A percentile compares a stretch with the other conserved stretches of the same genome.
Conservation (phyloP, 2,329 filamentous ascomycete species). For the Beauveria medogensis region DNA sequence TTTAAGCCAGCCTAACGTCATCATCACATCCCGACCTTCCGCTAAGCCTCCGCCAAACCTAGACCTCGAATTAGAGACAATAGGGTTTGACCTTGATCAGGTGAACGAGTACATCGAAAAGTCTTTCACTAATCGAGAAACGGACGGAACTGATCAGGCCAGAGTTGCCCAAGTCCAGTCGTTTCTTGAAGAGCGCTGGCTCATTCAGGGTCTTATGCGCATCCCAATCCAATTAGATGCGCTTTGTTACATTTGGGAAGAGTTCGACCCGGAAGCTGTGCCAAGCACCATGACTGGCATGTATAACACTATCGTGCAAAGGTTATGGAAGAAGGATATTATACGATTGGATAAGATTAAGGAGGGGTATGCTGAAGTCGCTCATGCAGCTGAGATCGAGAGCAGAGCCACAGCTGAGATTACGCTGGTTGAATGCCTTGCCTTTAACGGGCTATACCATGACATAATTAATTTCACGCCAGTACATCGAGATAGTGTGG, state of each 20-base stretch:
- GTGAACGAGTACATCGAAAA: too few species aligned
- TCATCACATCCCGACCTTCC: too few species aligned
- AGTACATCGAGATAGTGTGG: too few species aligned
- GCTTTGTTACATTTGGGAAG: constrained; percentile 24
- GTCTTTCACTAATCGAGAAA: too few species aligned
- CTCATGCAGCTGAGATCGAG: neutral
- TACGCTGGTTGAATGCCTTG: constrained; percentile 23
- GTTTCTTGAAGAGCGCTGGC: too few species aligned
- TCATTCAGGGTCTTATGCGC: too few species aligned
- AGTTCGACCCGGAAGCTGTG: neutral
- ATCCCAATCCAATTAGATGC: constrained; percentile 28
- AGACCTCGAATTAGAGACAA: too few species aligned
- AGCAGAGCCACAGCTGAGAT: neutral
- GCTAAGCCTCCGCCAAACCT: too few species aligned
- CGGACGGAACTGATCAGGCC: too few species aligned
- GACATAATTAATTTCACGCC: constrained; percentile 17
- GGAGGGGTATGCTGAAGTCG: neutral
- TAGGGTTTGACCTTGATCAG: too few species aligned
- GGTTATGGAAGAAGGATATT: constrained; percentile 32
- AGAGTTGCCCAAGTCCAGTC: too few species aligned
- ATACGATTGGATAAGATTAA: constrained; percentile 15
- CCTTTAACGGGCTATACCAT: constrained; percentile 27
- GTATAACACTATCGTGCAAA: constrained; percentile 25
- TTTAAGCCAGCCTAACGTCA: too few species aligned
- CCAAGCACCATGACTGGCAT: constrained; percentile 30